These are phyloP conservation scores for Stemphylium lycopersici DNA, from an alignment of 2,329 filamentous ascomycete genomes.

Conservation along the genomic window DNA sequence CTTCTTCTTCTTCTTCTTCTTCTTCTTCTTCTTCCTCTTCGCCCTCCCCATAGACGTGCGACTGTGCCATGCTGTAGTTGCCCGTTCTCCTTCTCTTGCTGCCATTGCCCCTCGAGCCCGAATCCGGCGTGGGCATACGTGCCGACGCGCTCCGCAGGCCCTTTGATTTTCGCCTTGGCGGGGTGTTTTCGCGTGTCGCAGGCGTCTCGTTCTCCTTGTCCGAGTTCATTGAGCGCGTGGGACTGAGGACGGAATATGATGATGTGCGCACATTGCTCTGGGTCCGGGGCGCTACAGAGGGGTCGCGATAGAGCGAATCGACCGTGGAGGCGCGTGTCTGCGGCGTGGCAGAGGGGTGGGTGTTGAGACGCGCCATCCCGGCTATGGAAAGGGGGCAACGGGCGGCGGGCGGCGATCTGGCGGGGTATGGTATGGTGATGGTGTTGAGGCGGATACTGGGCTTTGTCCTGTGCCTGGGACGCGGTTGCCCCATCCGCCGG, in stretches of 20 bases:
- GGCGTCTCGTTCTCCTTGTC: conserved; percentile 55
- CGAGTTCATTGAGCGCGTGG: conserved; percentile 40
- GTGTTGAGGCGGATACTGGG: conserved; percentile 4
- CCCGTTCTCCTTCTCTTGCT: conserved; percentile 55
- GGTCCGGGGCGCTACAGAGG: conserved; percentile 34
- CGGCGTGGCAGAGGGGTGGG: conserved; percentile 38
- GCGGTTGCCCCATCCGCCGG: conserved; percentile 15
- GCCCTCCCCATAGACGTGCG: conserved; percentile 15
- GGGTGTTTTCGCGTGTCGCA: conserved; percentile 35
- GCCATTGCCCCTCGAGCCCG: conserved; percentile 39
- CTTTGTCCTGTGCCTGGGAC: conserved; percentile 5
- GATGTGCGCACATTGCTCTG: conserved; percentile 28
- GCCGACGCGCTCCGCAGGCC: conserved; percentile 41
- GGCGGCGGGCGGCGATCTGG: neutral
- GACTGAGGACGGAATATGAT: conserved; percentile 43
- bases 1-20: too few relatives aligned
- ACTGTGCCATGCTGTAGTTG: conserved; percentile 32
- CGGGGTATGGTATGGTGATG: neutral
- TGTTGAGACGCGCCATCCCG: conserved; percentile 48
- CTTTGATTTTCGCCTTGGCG: conserved; percentile 52
- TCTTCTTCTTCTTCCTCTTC: conserved; percentile 23
- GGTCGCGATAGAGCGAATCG: conserved; percentile 48
- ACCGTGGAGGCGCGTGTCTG: conserved; percentile 38
- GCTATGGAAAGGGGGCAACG: neutral
- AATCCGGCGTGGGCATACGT: conserved; percentile 49